Evolutionary conservation across 2,329 filamentous ascomycete genomes (phyloP), one percentile per base, ranked within the genome.

Genomic region (Cladosporium cucumerinum): DNA sequence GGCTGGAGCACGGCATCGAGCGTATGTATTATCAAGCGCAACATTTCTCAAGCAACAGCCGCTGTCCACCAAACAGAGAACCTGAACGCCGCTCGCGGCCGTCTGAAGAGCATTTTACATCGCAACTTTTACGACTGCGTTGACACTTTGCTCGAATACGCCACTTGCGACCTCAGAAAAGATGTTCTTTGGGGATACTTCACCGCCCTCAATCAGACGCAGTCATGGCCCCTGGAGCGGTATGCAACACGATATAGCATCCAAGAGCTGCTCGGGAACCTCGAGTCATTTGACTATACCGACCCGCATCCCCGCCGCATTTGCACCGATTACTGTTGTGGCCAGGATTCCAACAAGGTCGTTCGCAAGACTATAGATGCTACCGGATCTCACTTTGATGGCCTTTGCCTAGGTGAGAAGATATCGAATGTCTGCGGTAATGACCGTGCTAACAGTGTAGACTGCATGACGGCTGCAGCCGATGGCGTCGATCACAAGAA

Each of bases 401-500:
- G 75, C 4, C 48, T 76, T 26, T 77, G 75, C 39, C 59, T 77
- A 5, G 67, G 66, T 66, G 49, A 36, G 66, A 4, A 0, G 8
- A 43, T n/a, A n/a, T 5, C 18, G 5, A n/a, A n/a, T 1, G 2
- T 14, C 16, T 54, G 7, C 6, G 51, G 51, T 14, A 11, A 14
- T 3, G 18, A 12, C 3, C 7, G 5, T 54, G 18, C 28, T 54
- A 21, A 54, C 11, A 1, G 6, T 11, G 0, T 5, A 54, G 28
- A 54, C 30, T 54, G 51, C 28, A 54, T 54, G 51, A 21, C 14
- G 32, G 51, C 51, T n/a, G 51, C 51, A 23, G 51, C 51, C 14
- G 16, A 54, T 5, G 51, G 51, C 10, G 30, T 12, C 18, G 10
- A 54, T 26, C 10, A 10, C 23, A 34, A 32, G 39, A 46, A 60